These are phyloP conservation scores for Fusarium denticulatum DNA, from an alignment of 2,329 filamentous ascomycete species.

Conservation along the genomic window DNA sequence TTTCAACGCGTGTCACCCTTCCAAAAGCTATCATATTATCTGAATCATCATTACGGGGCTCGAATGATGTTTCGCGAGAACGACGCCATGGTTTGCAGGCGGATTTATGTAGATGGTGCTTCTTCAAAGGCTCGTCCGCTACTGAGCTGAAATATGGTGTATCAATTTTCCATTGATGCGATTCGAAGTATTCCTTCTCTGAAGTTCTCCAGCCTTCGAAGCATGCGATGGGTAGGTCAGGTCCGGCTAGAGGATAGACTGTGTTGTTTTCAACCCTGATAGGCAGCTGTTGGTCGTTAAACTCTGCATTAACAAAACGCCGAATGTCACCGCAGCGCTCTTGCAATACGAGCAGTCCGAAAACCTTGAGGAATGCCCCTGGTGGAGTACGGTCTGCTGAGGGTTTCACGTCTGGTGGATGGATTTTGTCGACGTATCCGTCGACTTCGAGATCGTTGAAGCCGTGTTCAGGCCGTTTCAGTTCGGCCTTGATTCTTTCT, in stretches of 20 bases:
- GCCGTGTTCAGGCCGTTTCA: not conserved
- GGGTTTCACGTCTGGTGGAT: not conserved
- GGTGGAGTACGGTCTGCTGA: not conserved
- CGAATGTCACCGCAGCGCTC: not conserved
- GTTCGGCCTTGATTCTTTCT: not conserved
- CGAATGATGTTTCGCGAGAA: accelerated
- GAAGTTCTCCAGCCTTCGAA: not conserved
- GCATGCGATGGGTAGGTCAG: not conserved
- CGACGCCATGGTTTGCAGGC: not conserved
- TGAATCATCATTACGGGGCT: not conserved
- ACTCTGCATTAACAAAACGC: not conserved
- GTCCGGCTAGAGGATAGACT: not conserved
- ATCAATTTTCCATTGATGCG: not conserved
- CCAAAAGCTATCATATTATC: not conserved
- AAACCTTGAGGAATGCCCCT: not conserved
- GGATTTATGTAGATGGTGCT: not conserved
- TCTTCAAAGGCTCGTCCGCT: accelerated
- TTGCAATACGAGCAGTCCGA: not conserved
- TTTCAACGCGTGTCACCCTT: not conserved
- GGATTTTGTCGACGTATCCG: not conserved
- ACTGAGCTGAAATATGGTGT: not conserved
- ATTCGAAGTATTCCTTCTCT: not conserved
- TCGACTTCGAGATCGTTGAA: not conserved
- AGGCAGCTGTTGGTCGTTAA: not conserved
- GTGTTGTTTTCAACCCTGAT: not conserved